Base-by-base conservation (phyloP, 345 rosid genomes). In the Syzygium oleosum region DNA sequence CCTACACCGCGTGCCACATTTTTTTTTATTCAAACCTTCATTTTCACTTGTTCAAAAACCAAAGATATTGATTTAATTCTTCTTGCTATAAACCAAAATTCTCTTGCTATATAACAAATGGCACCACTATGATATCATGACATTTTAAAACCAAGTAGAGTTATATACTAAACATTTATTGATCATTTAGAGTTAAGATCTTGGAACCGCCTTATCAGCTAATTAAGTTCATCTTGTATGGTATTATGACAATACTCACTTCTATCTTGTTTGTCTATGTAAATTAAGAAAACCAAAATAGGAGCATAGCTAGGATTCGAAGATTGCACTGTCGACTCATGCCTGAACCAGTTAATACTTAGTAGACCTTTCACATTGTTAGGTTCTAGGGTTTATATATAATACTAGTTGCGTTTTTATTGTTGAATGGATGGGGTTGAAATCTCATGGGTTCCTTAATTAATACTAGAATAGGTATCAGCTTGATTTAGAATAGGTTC, bases 141-240 rank as follows among this genome's bases (percentile, higher is more conserved):
- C 38, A 13, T n/a, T 61, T 61, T n/a, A 61, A 6, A 29, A 61
- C 73, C 73, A 61, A n/a, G 0, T 8, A 61, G 2, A 61, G 73
- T 3, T 34, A 29, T n/a, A 0, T 14, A 63, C 2, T 29, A 63
- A 59, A 63, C 14, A n/a, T 63, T 63, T 63, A 3, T n/a, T 13
- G 7, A 25, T 59, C 13, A 59, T 23, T 16, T 16, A 59, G 2
- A 27, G 7, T 59, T 59, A 59, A 12, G 17, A 61, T 61, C 4
- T 61, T 2, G 2, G 2, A 13, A n/a, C 0, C 7, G 4, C 9
- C 8, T 2, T n/a, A n/a, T 61, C 4, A 13, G 0, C 19, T 61
- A 61, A 61, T 27, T 61, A 61, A 59, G 73, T 61, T 61, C 29
- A 61, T 6, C 2, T n/a, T 61, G 3, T 14, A n/a, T n/a, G 13